Base-by-base conservation (phyloP, 768 basidiomycete species). In the Lactarius indigo region DNA sequence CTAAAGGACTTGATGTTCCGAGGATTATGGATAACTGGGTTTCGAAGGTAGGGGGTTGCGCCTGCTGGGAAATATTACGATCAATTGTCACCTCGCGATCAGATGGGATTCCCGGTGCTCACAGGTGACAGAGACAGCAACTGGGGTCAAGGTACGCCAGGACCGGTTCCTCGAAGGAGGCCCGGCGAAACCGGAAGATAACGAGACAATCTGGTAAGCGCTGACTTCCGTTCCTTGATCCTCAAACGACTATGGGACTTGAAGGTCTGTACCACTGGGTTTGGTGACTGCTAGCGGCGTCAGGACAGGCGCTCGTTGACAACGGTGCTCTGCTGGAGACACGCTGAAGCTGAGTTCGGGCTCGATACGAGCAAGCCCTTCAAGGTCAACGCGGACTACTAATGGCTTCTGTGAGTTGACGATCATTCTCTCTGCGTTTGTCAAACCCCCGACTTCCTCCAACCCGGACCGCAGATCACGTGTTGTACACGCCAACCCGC, bases 1-100 rank as follows among this genome's bases (percentile, higher is more conserved):
- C 30, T n/a, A 26, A 50, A 85, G 85, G 83, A 9, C 74, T 88
- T 26, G 87, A 97, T 70, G 83, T 96, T 44, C 81, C 89, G 2
- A 81, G 82, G 58, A 81, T 98, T 71, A 95, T 98, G 92, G 85
- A 92, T 65, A 90, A 90, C 74, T 98, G 96, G 96, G 89, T 94
- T 47, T 84, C 86, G 61, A 91, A 93, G 82, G 89, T 87, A 37
- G 6, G 71, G 61, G 37, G 35, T n/a, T 1, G 33, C 57, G 3
- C 13, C 39, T 23, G 33, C 12, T 50, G 12, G 39, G 23, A 50
- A 35, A 41, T 10, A 30, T 47, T 30, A 31, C 28, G 57, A 26
- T 55, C 26, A 41, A 31, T n/a, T n/a, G n/a, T n/a, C n/a, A n/a
- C n/a, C 55, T 5, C 23, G 6, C 33, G 37, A 64, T 55, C 57